Percentiles rank a stretch among this genome's conserved stretches.
These are phyloP conservation scores for Fraxinus cuspidata DNA, from an alignment of 257 asterid genomes.

Conservation along the genomic window DNA sequence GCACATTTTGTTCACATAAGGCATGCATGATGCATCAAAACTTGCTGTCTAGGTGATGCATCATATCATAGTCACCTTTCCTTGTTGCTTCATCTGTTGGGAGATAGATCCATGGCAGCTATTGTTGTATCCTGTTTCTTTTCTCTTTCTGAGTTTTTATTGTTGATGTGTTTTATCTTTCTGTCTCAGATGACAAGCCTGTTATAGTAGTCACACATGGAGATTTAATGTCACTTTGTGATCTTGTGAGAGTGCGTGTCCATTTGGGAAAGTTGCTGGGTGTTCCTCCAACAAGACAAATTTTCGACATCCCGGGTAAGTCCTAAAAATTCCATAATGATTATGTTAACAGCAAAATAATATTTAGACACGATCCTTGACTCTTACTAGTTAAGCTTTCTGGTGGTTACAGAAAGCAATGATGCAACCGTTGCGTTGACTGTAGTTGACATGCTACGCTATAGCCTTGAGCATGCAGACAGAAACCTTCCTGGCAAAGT, in stretches of 20 bases:
- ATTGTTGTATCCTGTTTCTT: not conserved
- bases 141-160: not conserved
- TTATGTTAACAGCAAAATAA: not conserved
- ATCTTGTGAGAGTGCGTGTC: slow-evolving; percentile 57
- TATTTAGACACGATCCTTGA: slow-evolving; percentile 6
- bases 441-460: slow-evolving; percentile 50
- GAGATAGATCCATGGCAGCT: not conserved
- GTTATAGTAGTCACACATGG: slow-evolving; percentile 86
- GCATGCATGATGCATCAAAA: not conserved
- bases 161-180: slow-evolving; percentile 15
- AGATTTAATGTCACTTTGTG: slow-evolving; percentile 64
- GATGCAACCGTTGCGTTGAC: slow-evolving; percentile 49
- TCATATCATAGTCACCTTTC: not conserved
- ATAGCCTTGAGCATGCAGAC: slow-evolving; percentile 78
- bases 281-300: slow-evolving; percentile 64
- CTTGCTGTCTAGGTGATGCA: not conserved
- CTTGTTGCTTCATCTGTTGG: not conserved
- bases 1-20: not conserved
- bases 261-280: slow-evolving; percentile 71
- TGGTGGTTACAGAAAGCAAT: slow-evolving; percentile 48
- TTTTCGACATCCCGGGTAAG: slow-evolving; percentile 85
- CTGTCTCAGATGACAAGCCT: slow-evolving; percentile 77
- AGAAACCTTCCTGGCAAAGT: slow-evolving; percentile 51
- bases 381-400: not conserved
- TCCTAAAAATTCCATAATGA: not conserved